Conservation (phyloP, 129 eudicot species). For the Erigeron canadensis region DNA sequence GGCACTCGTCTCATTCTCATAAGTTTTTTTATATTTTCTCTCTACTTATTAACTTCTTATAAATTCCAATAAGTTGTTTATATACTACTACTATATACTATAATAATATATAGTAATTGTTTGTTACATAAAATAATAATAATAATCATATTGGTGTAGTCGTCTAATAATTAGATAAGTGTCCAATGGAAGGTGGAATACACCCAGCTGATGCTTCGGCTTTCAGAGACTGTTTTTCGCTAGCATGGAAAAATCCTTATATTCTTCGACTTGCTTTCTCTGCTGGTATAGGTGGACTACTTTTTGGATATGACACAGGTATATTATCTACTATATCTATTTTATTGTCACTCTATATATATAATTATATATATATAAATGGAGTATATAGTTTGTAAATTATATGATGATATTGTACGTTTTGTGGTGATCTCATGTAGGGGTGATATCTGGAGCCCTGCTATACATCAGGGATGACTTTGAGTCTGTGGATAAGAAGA, state of each 20-base stretch:
- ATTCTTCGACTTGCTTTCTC: slow-evolving; percentile 76
- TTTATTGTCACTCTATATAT: neutral
- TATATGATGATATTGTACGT: too few species aligned
- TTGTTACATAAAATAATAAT: too few species aligned
- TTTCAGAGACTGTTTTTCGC: slow-evolving; percentile 56
- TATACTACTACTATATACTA: too few species aligned
- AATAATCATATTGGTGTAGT: neutral
- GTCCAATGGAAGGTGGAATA: slow-evolving; percentile 53
- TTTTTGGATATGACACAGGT: slow-evolving; percentile 82
- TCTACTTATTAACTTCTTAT: neutral
- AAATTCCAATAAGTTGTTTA: neutral
- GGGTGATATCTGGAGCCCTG: slow-evolving; percentile 77
- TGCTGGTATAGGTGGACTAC: slow-evolving; percentile 84
- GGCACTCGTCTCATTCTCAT: slow-evolving; percentile 16
- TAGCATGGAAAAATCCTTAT: slow-evolving; percentile 60
- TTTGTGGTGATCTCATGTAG: slow-evolving; percentile 32
- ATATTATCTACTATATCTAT: neutral
- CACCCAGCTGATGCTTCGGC: slow-evolving; percentile 54
- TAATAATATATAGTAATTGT: too few species aligned
- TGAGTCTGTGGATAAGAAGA: slow-evolving; percentile 56
- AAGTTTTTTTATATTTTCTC: neutral
- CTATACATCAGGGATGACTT: slow-evolving; percentile 64
- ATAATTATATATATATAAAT: too few species aligned
- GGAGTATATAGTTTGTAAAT: too few species aligned
- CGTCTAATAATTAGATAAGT: neutral